Conservation (phyloP, 768 basidiomycete genomes). For the Rhodotorula kratochvilovae region DNA sequence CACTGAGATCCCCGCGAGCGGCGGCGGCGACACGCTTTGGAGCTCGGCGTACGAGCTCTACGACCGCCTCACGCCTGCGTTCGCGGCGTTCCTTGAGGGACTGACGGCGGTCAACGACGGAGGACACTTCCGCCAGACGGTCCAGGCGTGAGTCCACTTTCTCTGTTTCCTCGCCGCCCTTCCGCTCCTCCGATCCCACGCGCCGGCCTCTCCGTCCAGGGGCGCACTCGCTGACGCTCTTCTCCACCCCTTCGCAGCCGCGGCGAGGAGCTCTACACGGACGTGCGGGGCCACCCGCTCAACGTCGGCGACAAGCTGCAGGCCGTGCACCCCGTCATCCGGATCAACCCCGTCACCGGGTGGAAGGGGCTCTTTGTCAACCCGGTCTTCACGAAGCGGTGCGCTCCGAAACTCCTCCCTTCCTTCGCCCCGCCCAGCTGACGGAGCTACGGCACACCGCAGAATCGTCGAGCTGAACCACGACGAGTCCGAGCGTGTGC, state of each 20-base stretch:
- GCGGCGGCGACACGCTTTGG: slow-evolving; percentile 52
- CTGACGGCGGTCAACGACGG: slow-evolving; percentile 57
- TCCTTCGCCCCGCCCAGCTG: neutral
- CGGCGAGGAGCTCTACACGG: neutral
- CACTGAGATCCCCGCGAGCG: slow-evolving; percentile 41
- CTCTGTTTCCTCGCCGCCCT: slow-evolving; percentile 49
- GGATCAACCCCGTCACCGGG: slow-evolving; percentile 40
- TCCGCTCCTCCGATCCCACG: slow-evolving; percentile 43
- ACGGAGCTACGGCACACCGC: too few species aligned
- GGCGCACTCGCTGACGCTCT: neutral
- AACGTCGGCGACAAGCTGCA: neutral
- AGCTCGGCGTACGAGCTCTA: slow-evolving; percentile 49
- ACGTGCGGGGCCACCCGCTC: neutral
- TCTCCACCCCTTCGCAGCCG: neutral
- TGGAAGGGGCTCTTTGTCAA: slow-evolving; percentile 26
- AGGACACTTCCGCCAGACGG: slow-evolving; percentile 45
- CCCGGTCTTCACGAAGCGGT: neutral
- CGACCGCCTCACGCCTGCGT: slow-evolving; percentile 58
- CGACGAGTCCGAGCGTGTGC: slow-evolving; percentile 46
- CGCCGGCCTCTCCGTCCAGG: too few species aligned
- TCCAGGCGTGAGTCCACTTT: slow-evolving; percentile 42
- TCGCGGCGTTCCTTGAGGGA: slow-evolving; percentile 57
- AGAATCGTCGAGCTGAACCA: slow-evolving; percentile 30
- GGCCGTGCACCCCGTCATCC: slow-evolving; percentile 47
- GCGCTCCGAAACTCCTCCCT: too few species aligned